Evolutionary conservation across 2,329 filamentous ascomycete genomes (phyloP), one percentile per base, ranked within the genome.

Genomic region (Myriosclerotinia scirpicola): DNA sequence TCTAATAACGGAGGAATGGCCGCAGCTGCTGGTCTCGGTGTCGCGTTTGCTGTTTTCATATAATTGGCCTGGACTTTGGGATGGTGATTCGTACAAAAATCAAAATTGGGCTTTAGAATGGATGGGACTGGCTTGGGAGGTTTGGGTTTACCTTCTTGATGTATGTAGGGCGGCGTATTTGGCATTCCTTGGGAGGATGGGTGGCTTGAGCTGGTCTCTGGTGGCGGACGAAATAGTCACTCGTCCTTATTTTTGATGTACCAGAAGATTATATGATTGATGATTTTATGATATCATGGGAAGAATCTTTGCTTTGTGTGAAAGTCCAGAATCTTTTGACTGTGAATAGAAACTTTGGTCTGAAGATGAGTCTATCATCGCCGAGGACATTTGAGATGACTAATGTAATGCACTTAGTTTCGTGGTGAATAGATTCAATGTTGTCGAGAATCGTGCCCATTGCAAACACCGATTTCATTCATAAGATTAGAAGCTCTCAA

Each of bases 11-110:
- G 75, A 48, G 74, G 75, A 40, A 58, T 74, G 34, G 71, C 75
- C 46, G 73, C 75, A 8, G 52, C 75, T 44, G 73, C 72, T 38
- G 73, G 75, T 38, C 68, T 76, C 11, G 70, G 74, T 69, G 67
- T 75, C 61, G 69, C 67, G 14, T 74, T 75, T 67, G 74, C 73
- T 30, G 68, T 76, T 34, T 76, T 75, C 68, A 75, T 75, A 72
- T 75, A 73, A 70, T 69, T 11, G 20, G 17, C 9, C 50, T 50
- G 20, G n/a, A 36, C 42, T 30, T 38, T 48, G 34, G 17, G 17
- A 46, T 58, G 30, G 22, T 60, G 17, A 46, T 15, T 50, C 40
- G 14, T 8, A 40, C 38, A 20, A 12, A 26, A 53, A 9, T 40
- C 15, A 20, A 17, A 36, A 44, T 20, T 4, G 22, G 22, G 22